Evolutionary conservation across 2,329 filamentous ascomycete genomes (phyloP).

Genomic region (Apiospora phragmitis): DNA sequence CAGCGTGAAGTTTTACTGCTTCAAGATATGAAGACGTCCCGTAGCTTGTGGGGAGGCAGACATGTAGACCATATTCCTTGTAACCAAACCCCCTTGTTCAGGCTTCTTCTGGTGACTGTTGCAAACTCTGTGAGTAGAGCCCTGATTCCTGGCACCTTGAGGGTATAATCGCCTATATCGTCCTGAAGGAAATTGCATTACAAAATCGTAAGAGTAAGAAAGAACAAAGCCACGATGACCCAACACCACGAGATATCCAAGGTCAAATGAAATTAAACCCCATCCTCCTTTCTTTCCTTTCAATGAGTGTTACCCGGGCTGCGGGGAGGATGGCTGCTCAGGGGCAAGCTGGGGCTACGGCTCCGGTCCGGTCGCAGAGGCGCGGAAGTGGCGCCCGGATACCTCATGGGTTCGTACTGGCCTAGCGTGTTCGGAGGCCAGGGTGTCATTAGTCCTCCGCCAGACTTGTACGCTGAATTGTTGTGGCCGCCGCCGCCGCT

Average conservation of each 20-base stretch:
- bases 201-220: background rate
- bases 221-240: background rate
- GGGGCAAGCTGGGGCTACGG: constrained; percentile 9
- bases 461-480: background rate
- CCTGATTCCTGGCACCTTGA: no score
- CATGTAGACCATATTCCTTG: background rate
- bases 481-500: background rate
- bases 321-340: constrained; percentile 6
- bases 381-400: background rate
- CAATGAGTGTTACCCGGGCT: background rate
- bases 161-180: no score
- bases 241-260: no score
- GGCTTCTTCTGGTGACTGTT: background rate
- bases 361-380: background rate
- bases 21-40: background rate
- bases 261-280: no score
- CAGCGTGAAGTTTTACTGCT: background rate
- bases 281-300: background rate
- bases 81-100: background rate
- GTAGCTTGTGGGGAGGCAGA: background rate
- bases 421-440: background rate
- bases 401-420: constrained; percentile 12
- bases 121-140: no score
- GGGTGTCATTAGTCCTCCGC: background rate
- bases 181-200: no score